These are phyloP conservation scores for Picea glauca DNA, from an alignment of 75 land plant genomes.

Conservation along the genomic window DNA sequence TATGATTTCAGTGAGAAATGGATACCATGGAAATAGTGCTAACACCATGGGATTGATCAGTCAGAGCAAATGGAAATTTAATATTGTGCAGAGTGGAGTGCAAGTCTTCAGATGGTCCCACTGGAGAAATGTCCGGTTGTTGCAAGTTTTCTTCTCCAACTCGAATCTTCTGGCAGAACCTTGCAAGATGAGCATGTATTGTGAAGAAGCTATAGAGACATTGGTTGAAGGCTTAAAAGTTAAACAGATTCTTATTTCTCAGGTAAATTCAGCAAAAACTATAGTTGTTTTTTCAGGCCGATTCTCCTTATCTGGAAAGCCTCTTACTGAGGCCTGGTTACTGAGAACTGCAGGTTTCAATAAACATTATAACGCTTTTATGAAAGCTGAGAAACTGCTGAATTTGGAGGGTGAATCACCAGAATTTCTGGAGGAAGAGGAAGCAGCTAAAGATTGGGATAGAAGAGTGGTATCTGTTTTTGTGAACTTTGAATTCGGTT, in stretches of 20 bases:
- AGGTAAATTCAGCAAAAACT: conserved; percentile 35
- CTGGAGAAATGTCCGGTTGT: conserved; percentile 42
- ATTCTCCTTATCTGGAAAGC: conserved; percentile 35
- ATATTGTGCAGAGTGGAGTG: conserved; percentile 24
- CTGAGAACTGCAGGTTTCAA: conserved; percentile 40
- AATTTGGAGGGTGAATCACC: conserved; percentile 13
- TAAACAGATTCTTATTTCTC: conserved; percentile 32
- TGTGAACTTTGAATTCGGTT: conserved; percentile 48
- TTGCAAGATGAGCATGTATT: conserved; percentile 50
- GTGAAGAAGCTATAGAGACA: conserved; percentile 67
- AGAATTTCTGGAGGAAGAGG: conserved; percentile 35
- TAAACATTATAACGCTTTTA: conserved; percentile 26
- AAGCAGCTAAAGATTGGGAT: conserved; percentile 43
- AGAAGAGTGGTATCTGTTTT: conserved; percentile 42
- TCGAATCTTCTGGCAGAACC: conserved; percentile 68
- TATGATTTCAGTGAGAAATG: conserved; percentile 78
- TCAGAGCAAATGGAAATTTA: conserved; percentile 81
- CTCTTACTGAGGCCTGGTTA: conserved; percentile 40
- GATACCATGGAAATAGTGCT: conserved; percentile 93
- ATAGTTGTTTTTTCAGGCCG: conserved; percentile 39
- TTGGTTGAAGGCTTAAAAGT: conserved; percentile 38
- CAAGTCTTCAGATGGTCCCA: conserved; percentile 40
- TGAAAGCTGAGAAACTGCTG: conserved; percentile 16
- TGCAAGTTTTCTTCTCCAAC: conserved; percentile 62
- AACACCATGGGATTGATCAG: conserved; percentile 88